A percentile compares a stretch with the other conserved stretches of the same genome.
phyloP scores from a whole-genome alignment of 148 eudicot species.

The Cornus florida region DNA sequence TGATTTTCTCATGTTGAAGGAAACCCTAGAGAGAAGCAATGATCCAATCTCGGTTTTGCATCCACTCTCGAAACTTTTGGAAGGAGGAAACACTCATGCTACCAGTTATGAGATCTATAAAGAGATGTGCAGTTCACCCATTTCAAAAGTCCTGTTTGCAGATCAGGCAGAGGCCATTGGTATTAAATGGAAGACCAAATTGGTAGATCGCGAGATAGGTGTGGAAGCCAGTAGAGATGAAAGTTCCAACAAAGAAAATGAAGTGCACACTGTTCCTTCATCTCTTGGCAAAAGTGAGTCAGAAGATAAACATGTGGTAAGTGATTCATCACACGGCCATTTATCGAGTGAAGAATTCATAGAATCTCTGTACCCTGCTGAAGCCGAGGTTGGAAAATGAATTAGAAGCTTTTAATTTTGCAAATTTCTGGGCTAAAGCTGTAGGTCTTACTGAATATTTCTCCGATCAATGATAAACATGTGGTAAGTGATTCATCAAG shows the following conservation, averaged over 20 bases:
- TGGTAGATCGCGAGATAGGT: conserved; percentile 11
- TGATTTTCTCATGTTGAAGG: conserved; percentile 59
- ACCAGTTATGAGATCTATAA: conserved; percentile 72
- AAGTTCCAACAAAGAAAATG: background rate
- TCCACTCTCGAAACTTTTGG: conserved; percentile 67
- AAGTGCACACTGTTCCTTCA: background rate
- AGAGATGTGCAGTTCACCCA: conserved; percentile 69
- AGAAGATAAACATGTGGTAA: conserved; percentile 1
- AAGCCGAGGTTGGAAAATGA: conserved; percentile 14
- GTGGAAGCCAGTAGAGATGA: conserved; percentile 7
- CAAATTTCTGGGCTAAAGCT: background rate
- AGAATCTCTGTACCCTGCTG: conserved; percentile 13
- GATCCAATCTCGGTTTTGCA: conserved; percentile 73
- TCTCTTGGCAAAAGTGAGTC: background rate
- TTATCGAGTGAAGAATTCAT: background rate
- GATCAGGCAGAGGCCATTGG: conserved; percentile 73
- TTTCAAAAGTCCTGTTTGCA: conserved; percentile 60
- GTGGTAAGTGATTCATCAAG: conserved; percentile 9
- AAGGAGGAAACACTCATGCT: conserved; percentile 71
- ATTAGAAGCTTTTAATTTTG: background rate
- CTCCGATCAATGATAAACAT: background rate
- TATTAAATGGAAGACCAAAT: conserved; percentile 43
- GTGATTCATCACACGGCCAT: conserved; percentile 11
- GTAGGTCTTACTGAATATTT: background rate
- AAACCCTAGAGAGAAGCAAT: conserved; percentile 50